Conservation (phyloP, 2,329 filamentous ascomycete species). For the Fusarium sp. region DNA sequence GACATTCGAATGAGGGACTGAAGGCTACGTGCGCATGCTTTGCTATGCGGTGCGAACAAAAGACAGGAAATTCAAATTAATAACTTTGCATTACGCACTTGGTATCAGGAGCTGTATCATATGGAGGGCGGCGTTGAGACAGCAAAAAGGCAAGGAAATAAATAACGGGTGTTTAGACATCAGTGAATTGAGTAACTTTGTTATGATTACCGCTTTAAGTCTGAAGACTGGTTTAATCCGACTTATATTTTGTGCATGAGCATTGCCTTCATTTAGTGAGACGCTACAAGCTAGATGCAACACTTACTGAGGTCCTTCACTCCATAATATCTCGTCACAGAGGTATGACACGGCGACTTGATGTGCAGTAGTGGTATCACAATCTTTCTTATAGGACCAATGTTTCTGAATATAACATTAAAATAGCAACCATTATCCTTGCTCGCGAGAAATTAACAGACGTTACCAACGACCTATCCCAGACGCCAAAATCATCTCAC, state of each 20-base stretch:
- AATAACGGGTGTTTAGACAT: background rate
- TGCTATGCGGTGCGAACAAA: background rate
- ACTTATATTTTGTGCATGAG: background rate
- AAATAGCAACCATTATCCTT: constrained; percentile 15
- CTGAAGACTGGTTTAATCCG: background rate
- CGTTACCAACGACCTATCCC: constrained; percentile 22
- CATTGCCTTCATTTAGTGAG: background rate
- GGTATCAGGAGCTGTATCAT: background rate
- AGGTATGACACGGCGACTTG: background rate
- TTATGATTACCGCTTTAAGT: background rate
- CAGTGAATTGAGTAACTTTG: constrained; percentile 11
- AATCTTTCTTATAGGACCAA: background rate
- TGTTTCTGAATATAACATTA: constrained; percentile 2
- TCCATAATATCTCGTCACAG: background rate
- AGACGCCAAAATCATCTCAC: constrained; percentile 29
- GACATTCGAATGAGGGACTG: constrained; percentile 22
- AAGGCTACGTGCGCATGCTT: background rate
- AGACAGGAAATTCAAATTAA: background rate
- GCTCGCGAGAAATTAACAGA: constrained; percentile 14
- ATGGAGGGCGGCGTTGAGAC: background rate
- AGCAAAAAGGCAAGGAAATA: constrained; percentile 3
- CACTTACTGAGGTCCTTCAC: background rate
- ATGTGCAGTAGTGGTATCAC: background rate
- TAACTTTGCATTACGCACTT: background rate
- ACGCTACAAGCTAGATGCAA: background rate